Percentiles rank a stretch among this genome's conserved stretches.
These are phyloP conservation scores for carrot (Daucus carota) DNA, from an alignment of 129 eudicot genomes.

Conservation along the genomic window DH1_v3.0 NC_030386.2:32024001-32024500, in stretches of 20 bases:
- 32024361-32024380: too few species aligned
- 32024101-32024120: background rate
- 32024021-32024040: background rate
- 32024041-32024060: background rate
- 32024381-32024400: too few species aligned
- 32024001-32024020: background rate
- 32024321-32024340: background rate
- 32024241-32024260: background rate
- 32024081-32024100: background rate
- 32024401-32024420: too few species aligned
- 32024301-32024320: background rate
- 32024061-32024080: background rate
- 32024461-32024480: too few species aligned
- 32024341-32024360: too few species aligned
- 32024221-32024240: slow-evolving; percentile 1
- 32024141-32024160: slow-evolving; percentile 4
- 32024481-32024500: too few species aligned
- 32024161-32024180: background rate
- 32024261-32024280: background rate
- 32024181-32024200: background rate
- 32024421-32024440: too few species aligned
- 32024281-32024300: background rate
- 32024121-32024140: slow-evolving; percentile 2
- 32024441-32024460: too few species aligned
- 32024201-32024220: background rate